These are phyloP conservation scores for Basipetospora sp. DNA, from an alignment of 2,329 filamentous ascomycete genomes.

Conservation along the genomic window DNA sequence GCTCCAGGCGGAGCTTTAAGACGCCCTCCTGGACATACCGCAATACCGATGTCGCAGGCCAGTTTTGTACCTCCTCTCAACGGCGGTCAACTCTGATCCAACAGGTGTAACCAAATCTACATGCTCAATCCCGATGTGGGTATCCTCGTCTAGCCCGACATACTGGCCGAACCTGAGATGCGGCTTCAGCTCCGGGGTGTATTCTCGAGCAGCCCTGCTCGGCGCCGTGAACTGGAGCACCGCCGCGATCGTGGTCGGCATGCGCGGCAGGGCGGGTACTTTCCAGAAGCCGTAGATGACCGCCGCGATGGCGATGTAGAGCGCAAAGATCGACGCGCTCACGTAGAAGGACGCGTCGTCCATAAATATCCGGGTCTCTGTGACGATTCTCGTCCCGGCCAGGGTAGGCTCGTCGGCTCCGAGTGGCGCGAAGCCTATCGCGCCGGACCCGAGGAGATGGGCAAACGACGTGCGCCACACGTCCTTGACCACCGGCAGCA, in stretches of 20 bases:
- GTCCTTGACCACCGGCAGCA: conserved; percentile 10
- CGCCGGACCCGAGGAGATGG: conserved; percentile 15
- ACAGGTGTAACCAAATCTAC: conserved; percentile 24
- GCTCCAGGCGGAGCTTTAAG: too few relatives aligned
- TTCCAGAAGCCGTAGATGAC: conserved; percentile 28
- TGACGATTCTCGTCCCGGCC: conserved; percentile 7
- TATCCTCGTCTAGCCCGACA: conserved; percentile 29
- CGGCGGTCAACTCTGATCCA: too few relatives aligned
- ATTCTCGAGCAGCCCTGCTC: conserved; percentile 22
- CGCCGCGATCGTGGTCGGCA: conserved; percentile 37
- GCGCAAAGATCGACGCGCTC: conserved; percentile 24
- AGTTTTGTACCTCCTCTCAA: too few relatives aligned
- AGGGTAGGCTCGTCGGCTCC: conserved; percentile 7
- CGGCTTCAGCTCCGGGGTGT: conserved; percentile 6
- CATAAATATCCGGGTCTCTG: conserved; percentile 32
- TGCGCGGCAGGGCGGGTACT: conserved; percentile 28
- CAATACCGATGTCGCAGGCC: too few relatives aligned
- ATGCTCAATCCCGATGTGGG: conserved; percentile 37
- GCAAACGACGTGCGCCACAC: conserved; percentile 16
- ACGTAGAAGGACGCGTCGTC: conserved; percentile 30
- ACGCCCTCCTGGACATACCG: too few relatives aligned
- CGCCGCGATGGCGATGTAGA: conserved; percentile 28
- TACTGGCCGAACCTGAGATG: conserved; percentile 35
- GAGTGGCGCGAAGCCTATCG: conserved; percentile 26
- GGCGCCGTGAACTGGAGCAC: conserved; percentile 32